Base-by-base conservation (phyloP, 352 stramenopile genomes). In the Globisporangium nodosum region DNA sequence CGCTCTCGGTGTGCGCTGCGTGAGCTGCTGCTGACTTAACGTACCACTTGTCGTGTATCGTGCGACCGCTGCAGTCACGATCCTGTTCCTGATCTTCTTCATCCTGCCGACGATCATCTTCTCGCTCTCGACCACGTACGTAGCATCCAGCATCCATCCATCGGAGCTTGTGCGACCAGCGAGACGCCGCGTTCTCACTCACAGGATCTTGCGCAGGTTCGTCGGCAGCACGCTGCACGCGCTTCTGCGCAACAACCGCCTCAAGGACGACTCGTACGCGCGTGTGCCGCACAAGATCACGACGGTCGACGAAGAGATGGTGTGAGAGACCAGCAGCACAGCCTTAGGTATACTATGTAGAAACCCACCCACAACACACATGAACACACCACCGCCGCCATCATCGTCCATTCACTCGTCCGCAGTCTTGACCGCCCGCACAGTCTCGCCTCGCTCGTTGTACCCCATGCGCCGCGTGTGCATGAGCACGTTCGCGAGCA, bases 401-500 rank as follows among this genome's bases (percentile, higher is more conserved):
- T 11, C 49, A 24, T 21, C 5, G 18, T 43, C 15, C 24, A 18
- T 15, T 15, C 30, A 30, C 18, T 45, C 2, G 11, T 21, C 18
- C 13, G 3, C n/a, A 24, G 7, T 49, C n/a, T 1, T 11, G 21
- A 78, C 63, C 20, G 85, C 71, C 13, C 61, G 63, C 16, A 92
- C 87, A 0, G 85, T 93, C 30, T 92, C 76, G n/a, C 85, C 87
- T 21, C 71, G 70, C 45, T 73, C 65, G 48, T 96, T 90, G 69
- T 96, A 96, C 15, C 85, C 87, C 85, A 94, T 95, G 21, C 78
- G 76, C 1, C 69, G 74, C 45, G 85, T 92, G 68, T 94, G 86
- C 69, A 94, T 82, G 20, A 95, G 66, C 46, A 95, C 75, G 58
- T 82, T 92, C 16, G 83, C 78, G 16, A 96, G 52, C 35, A 96